phyloP scores from a whole-genome alignment of 163 green algal species.

The Prototheca wickerhamii region DNA sequence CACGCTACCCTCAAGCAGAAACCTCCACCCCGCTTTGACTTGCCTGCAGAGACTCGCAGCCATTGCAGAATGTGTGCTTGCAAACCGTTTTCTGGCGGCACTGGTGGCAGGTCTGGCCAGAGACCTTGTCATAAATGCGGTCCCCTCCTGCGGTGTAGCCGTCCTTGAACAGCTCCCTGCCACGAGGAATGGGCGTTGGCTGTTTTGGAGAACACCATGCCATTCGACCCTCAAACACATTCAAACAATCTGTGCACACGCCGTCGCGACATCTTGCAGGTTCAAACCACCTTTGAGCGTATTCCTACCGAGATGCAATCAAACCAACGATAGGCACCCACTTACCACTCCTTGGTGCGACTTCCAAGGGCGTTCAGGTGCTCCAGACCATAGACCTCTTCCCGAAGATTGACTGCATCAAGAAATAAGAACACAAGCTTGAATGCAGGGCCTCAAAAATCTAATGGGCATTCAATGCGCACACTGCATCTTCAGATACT shows the following conservation, averaged over 20 bases:
- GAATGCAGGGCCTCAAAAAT: neutral
- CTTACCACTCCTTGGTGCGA: conserved; percentile 30
- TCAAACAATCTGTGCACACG: too few species aligned
- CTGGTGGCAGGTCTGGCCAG: conserved; percentile 68
- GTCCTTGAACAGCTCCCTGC: conserved; percentile 50
- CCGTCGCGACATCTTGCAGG: neutral
- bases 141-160: conserved; percentile 41
- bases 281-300: too few species aligned
- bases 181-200: neutral
- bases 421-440: neutral
- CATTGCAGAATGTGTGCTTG: conserved; percentile 45
- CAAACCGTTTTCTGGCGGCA: conserved; percentile 66
- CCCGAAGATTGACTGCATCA: neutral
- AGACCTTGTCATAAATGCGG: conserved; percentile 57
- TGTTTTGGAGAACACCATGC: too few species aligned
- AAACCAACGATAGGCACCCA: too few species aligned
- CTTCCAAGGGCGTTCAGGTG: conserved; percentile 32
- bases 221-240: too few species aligned
- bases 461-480: neutral
- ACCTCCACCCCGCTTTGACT: neutral
- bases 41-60: conserved; percentile 45
- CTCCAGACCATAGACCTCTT: conserved; percentile 37
- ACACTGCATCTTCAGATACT: neutral
- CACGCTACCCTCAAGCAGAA: neutral
- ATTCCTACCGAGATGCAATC: too few species aligned